phyloP scores from a whole-genome alignment of 2,329 filamentous ascomycete genomes.

The Pleochaeta shiraiana region DNA sequence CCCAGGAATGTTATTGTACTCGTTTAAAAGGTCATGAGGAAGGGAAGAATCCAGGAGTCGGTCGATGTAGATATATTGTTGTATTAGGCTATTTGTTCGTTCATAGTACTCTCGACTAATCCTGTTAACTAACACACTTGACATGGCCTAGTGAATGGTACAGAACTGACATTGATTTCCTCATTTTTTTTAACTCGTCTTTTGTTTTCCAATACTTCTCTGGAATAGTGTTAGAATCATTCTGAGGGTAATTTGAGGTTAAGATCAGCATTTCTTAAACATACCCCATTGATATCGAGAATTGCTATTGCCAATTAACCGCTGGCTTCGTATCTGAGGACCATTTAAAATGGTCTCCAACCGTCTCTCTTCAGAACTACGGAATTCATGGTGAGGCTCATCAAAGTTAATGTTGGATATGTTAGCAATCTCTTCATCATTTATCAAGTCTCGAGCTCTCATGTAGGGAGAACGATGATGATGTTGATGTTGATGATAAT shows the following conservation, averaged over 20 bases:
- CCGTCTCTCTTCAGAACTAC: conserved; percentile 30
- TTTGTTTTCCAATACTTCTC: conserved; percentile 70
- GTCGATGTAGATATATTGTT: conserved; percentile 89
- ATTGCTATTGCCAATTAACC: conserved; percentile 75
- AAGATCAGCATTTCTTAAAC: neutral
- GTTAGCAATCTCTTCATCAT: conserved; percentile 12
- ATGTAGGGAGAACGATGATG: conserved; percentile 9
- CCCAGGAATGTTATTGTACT: conserved; percentile 40
- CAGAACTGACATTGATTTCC: conserved; percentile 37
- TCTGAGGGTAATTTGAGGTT: neutral
- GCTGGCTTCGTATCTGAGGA: conserved; percentile 61
- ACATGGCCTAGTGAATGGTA: neutral
- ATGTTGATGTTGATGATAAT: conserved; percentile 4
- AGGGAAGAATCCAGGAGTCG: conserved; percentile 73
- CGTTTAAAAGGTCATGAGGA: conserved; percentile 78
- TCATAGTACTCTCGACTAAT: conserved; percentile 62
- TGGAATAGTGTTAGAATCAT: conserved; percentile 3
- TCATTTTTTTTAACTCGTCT: conserved; percentile 48
- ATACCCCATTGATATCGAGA: conserved; percentile 40
- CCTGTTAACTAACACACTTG: neutral
- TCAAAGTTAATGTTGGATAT: conserved; percentile 8
- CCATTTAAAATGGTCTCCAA: conserved; percentile 33
- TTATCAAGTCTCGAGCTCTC: conserved; percentile 9
- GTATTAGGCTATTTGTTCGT: conserved; percentile 68
- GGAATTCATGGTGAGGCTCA: conserved; percentile 11